Conservation (phyloP, 73 alveolate genomes). For the Blepharisma stoltei region DNA sequence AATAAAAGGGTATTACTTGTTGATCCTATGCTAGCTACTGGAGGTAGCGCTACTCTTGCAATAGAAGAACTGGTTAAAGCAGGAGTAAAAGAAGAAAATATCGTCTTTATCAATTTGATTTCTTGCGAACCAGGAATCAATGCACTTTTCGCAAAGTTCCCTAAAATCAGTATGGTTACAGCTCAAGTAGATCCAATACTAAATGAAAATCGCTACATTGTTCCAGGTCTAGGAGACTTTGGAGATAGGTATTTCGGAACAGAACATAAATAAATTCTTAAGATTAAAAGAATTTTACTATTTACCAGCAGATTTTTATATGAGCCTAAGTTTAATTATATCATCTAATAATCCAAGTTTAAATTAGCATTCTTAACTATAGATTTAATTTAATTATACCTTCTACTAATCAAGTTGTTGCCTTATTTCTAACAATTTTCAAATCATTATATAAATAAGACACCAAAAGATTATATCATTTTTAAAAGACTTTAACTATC, state of each 20-base stretch:
- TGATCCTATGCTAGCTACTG: slow-evolving; percentile 80
- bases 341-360: too few relatives aligned
- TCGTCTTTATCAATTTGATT: slow-evolving; percentile 59
- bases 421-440: too few relatives aligned
- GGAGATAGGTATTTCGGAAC: slow-evolving; percentile 69
- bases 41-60: slow-evolving; percentile 45
- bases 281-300: too few relatives aligned
- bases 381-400: too few relatives aligned
- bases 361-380: too few relatives aligned
- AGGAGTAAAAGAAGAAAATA: slow-evolving; percentile 58
- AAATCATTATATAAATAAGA: too few relatives aligned
- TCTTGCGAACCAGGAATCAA: slow-evolving; percentile 57
- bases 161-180: slow-evolving; percentile 49
- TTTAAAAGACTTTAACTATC: too few relatives aligned
- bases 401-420: too few relatives aligned
- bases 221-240: slow-evolving; percentile 76
- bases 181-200: slow-evolving; percentile 62
- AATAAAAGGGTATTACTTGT: slow-evolving; percentile 45
- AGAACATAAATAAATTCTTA: neutral
- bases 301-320: too few relatives aligned
- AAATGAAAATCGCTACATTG: slow-evolving; percentile 51
- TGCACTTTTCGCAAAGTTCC: slow-evolving; percentile 35
- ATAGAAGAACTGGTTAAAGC: slow-evolving; percentile 46
- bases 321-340: too few relatives aligned
- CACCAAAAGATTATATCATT: too few relatives aligned